phyloP scores from a whole-genome alignment of 352 stramenopile species.

The Phytophthora chlamydospora region DNA sequence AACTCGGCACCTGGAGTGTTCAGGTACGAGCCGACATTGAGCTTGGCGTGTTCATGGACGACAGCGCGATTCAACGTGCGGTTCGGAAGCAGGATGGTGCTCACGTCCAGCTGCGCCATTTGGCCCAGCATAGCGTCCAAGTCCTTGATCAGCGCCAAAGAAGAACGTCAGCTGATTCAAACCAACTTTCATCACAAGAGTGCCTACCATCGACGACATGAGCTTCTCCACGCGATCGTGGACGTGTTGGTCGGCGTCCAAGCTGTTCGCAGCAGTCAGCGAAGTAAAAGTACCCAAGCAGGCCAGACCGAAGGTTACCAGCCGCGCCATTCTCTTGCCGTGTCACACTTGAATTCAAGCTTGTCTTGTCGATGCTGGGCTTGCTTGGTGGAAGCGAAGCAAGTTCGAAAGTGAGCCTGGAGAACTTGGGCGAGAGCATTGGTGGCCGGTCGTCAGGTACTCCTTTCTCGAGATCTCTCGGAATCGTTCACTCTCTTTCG shows the following conservation, averaged over 20 bases:
- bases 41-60: constrained; percentile 69
- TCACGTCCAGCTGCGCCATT: constrained; percentile 93
- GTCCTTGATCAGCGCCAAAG: constrained; percentile 15
- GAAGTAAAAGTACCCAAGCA: constrained; percentile 7
- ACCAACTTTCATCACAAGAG: background rate
- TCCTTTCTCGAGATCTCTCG: constrained; percentile 7
- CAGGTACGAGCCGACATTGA: constrained; percentile 91
- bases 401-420: constrained; percentile 32
- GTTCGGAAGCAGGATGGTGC: constrained; percentile 71
- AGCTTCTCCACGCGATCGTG: constrained; percentile 31
- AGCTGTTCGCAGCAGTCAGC: background rate
- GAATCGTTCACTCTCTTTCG: constrained; percentile 12
- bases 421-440: background rate
- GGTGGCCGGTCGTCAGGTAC: no score
- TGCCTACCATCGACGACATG: constrained; percentile 39
- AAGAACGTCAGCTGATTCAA: constrained; percentile 4
- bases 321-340: constrained; percentile 16
- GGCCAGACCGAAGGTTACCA: constrained; percentile 3
- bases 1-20: constrained; percentile 65
- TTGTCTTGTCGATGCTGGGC: background rate
- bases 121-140: constrained; percentile 79
- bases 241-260: constrained; percentile 14
- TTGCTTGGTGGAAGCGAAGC: constrained; percentile 1
- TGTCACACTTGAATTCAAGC: background rate
- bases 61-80: constrained; percentile 64